Percentiles rank a stretch among this genome's conserved stretches.
Evolutionary conservation across 345 rosid species (phyloP).

Genomic region (Populus davidiana): DNA sequence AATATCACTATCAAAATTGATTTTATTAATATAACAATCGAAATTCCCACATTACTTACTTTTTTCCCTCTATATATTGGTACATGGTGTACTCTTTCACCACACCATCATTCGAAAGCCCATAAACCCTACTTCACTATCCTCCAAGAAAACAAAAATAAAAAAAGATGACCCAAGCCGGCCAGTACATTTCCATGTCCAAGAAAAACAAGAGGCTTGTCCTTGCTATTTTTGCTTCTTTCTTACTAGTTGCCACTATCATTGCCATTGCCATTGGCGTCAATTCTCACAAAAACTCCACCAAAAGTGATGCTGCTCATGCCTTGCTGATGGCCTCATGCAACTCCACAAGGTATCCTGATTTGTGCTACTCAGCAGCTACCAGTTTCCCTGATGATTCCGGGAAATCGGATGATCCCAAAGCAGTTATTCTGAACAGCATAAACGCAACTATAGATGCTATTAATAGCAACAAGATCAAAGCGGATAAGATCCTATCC

Average conservation of each 20-base stretch:
- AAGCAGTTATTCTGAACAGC: conserved; percentile 27
- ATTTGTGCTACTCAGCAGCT: conserved; percentile 62
- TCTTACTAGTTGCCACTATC: conserved; percentile 38
- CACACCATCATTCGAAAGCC: neutral
- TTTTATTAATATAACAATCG: neutral
- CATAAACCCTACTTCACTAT: neutral
- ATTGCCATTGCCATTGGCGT: conserved; percentile 45
- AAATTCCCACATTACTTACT: neutral
- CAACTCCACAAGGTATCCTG: conserved; percentile 57
- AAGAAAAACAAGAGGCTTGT: conserved; percentile 35
- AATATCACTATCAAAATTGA: neutral
- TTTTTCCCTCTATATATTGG: neutral
- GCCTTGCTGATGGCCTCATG: conserved; percentile 58
- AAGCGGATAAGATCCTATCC: conserved; percentile 4
- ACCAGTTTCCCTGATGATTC: conserved; percentile 36
- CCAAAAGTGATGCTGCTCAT: conserved; percentile 27
- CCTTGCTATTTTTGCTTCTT: conserved; percentile 30
- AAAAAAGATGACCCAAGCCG: conserved; percentile 20
- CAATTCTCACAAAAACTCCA: conserved; percentile 14
- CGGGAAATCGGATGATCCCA: conserved; percentile 17
- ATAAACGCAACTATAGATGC: conserved; percentile 21
- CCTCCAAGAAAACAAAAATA: neutral
- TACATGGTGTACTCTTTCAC: neutral
- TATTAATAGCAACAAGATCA: conserved; percentile 21
- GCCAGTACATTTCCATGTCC: conserved; percentile 12